Evolutionary conservation across 257 asterid species (phyloP).

Genomic region (Solanum chiquidenum): DNA sequence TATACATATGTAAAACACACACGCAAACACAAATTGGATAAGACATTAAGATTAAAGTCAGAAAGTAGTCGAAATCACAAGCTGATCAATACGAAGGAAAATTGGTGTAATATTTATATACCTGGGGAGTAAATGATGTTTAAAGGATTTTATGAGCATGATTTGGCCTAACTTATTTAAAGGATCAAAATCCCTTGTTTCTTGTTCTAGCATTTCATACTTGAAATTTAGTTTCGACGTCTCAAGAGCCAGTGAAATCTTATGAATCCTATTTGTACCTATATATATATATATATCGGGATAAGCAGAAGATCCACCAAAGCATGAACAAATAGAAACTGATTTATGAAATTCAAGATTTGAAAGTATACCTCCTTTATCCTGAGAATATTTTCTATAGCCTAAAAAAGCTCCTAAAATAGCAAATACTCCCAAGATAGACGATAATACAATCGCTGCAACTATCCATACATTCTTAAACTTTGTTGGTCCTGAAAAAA

Average conservation of each 20-base stretch:
- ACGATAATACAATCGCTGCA: neutral
- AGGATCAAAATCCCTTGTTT: conserved; percentile 2
- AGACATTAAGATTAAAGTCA: neutral
- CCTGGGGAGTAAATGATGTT: conserved; percentile 11
- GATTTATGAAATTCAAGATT: neutral
- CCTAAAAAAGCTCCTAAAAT: neutral
- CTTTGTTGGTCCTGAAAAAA: neutral
- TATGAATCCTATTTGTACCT: conserved; percentile 1
- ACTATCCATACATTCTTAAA: neutral
- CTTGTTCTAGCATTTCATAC: conserved; percentile 9
- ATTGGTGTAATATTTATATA: neutral
- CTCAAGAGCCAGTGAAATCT: neutral
- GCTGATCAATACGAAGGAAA: neutral
- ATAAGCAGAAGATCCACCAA: neutral
- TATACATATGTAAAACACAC: no score
- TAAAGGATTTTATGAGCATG: no score
- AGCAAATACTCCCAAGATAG: neutral
- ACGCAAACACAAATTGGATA: no score
- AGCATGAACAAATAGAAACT: neutral
- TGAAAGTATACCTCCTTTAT: neutral
- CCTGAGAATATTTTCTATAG: neutral
- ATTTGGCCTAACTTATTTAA: conserved; percentile 13
- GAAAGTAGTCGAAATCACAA: neutral
- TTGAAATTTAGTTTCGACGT: conserved; percentile 11
- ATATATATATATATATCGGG: neutral